Percentiles rank a stretch among this genome's conserved stretches.
phyloP scores from a whole-genome alignment of 2,329 filamentous ascomycete species.

The Orbilia javanica region DNA sequence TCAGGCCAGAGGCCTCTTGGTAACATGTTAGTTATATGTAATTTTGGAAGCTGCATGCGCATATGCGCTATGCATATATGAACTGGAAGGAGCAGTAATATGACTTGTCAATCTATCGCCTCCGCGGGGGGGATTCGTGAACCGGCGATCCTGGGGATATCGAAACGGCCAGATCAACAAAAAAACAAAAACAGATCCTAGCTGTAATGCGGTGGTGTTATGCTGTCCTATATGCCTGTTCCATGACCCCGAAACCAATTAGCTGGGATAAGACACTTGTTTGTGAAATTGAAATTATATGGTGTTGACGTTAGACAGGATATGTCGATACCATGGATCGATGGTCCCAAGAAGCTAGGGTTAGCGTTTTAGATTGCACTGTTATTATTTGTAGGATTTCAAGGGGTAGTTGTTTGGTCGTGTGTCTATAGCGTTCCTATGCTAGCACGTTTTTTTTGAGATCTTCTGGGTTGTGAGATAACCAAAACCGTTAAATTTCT shows the following conservation, averaged over 20 bases:
- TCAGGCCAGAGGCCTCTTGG: not conserved
- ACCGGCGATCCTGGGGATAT: no score
- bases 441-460: not conserved
- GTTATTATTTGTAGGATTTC: not conserved
- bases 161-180: no score
- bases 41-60: slow-evolving; percentile 17
- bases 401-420: not conserved
- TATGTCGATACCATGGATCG: slow-evolving; percentile 44
- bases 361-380: not conserved
- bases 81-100: not conserved
- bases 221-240: not conserved
- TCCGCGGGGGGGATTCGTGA: no score
- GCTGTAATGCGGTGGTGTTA: not conserved
- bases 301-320: not conserved
- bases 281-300: not conserved
- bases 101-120: not conserved
- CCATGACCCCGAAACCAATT: not conserved
- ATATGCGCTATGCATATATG: no score
- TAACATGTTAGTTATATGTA: not conserved
- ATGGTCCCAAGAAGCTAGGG: not conserved
- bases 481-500: slow-evolving; percentile 8
- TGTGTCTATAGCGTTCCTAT: not conserved
- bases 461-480: not conserved
- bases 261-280: slow-evolving; percentile 7
- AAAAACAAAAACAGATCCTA: slow-evolving; percentile 5